Evolutionary conservation across 495 filamentous ascomycete species (phyloP), one percentile per base, ranked within the genome.

Genomic region (Eremomyces bilateralis): DNA sequence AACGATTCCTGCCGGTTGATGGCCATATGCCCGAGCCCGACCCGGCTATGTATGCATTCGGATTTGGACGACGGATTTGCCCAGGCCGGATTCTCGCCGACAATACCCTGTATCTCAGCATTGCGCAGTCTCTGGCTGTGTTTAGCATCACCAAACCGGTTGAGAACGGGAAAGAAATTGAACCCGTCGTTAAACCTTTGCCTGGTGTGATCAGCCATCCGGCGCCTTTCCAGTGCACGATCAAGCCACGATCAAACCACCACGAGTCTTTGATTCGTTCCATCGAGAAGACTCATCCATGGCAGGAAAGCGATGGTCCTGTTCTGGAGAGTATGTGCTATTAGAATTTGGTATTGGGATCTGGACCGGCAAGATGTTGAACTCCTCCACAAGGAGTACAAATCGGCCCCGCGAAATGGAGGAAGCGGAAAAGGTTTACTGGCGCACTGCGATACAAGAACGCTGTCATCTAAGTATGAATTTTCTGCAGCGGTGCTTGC

Each of bases 241-340:
- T 59, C 35, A 49, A 21, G 29, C 49, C 51, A 13, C 48, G 58
- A 27, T 56, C 44, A 32, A 24, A 29, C 27, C 20, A 31, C 15
- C 52, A 58, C 39, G 44, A 36, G 28, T 41, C 44, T 15, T 36
- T 61, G 13, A 48, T 64, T 4, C 31, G 43, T 17, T 38, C 40
- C 1, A 46, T 62, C 10, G 62, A 62, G 33, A 34, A 48, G 4
- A 46, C 52, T 2, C 45, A 52, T 45, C 62, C 60, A 2, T 67
- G 57, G 57, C 52, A 60, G 39, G 30, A 56, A 42, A 57, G 61
- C 27, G 51, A 64, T 47, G 49, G 49, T 3, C 38, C 45, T 29
- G 29, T 24, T 3, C 29, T 42, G 39, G 20, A 37, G 35, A 33
- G 2, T 27, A n/a, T n/a, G n/a, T n/a, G n/a, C n/a, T n/a, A n/a